These are phyloP conservation scores for Erysimum cheiri DNA, from an alignment of 441 rosid species.

Conservation along the genomic window DNA sequence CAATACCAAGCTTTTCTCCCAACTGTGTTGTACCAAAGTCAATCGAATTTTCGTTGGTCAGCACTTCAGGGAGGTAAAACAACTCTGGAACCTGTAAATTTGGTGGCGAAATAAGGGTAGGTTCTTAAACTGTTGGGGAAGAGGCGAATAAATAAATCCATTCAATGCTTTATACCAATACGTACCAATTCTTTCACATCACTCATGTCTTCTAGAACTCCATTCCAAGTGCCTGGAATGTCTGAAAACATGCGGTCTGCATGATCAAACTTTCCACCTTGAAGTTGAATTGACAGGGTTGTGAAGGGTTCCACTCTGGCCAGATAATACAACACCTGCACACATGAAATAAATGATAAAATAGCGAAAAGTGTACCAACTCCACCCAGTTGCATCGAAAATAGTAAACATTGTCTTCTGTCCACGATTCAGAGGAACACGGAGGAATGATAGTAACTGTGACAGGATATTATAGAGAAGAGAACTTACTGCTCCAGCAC, in stretches of 20 bases:
- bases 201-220: conserved; percentile 99
- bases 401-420: conserved; percentile 3
- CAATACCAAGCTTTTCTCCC: conserved; percentile 88
- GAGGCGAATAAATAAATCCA: conserved; percentile 35
- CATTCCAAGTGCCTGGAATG: conserved; percentile 94
- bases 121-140: conserved; percentile 35
- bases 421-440: conserved; percentile 32
- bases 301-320: conserved; percentile 98
- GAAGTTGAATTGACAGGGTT: conserved; percentile 94
- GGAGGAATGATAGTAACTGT: too few species aligned
- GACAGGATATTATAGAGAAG: conserved; percentile 29
- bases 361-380: conserved; percentile 25
- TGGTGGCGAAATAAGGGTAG: conserved; percentile 22
- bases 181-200: conserved; percentile 99
- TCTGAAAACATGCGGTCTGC: conserved; percentile 99
- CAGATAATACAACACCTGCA: conserved; percentile 95
- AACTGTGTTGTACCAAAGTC: conserved; percentile 93
- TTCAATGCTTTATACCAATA: conserved; percentile 35
- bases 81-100: conserved; percentile 93
- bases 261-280: conserved; percentile 99
- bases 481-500: conserved; percentile 93
- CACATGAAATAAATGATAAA: conserved; percentile 43
- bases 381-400: conserved; percentile 31
- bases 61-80: conserved; percentile 94
- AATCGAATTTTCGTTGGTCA: conserved; percentile 87